phyloP scores from a whole-genome alignment of 2,329 filamentous ascomycete species.

The Aspergillus hortae region DNA sequence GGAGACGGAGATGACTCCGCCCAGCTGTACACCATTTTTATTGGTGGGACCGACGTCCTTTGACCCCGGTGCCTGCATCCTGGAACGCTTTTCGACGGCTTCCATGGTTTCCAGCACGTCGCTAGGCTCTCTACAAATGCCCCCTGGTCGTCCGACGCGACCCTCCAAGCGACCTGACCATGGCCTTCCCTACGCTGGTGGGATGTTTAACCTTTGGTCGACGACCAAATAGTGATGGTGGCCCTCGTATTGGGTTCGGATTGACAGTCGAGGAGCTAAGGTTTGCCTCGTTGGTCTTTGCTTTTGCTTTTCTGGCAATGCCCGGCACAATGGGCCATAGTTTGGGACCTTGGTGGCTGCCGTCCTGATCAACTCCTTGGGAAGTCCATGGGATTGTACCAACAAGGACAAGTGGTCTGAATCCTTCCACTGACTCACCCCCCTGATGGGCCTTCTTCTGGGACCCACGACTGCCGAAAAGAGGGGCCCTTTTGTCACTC shows the following conservation, averaged over 20 bases:
- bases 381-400: no score
- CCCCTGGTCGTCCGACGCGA: background rate
- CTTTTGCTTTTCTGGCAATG: background rate
- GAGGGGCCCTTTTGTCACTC: background rate
- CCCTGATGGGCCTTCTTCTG: no score
- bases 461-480: background rate
- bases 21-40: slow-evolving; percentile 5
- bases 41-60: background rate
- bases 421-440: no score
- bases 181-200: background rate
- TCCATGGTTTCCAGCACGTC: background rate
- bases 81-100: background rate
- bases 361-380: no score
- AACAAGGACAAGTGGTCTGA: no score
- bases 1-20: slow-evolving; percentile 13
- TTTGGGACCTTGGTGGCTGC: no score
- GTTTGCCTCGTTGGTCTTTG: background rate
- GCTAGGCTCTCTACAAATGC: background rate
- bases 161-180: background rate
- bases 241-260: background rate
- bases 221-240: background rate
- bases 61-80: background rate
- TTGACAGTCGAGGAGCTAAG: background rate
- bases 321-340: background rate
- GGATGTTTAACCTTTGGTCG: background rate